These are phyloP conservation scores for Synchytrium microbalum DNA, from an alignment of 371 early-diverging fungal species.

Conservation along the genomic window DNA sequence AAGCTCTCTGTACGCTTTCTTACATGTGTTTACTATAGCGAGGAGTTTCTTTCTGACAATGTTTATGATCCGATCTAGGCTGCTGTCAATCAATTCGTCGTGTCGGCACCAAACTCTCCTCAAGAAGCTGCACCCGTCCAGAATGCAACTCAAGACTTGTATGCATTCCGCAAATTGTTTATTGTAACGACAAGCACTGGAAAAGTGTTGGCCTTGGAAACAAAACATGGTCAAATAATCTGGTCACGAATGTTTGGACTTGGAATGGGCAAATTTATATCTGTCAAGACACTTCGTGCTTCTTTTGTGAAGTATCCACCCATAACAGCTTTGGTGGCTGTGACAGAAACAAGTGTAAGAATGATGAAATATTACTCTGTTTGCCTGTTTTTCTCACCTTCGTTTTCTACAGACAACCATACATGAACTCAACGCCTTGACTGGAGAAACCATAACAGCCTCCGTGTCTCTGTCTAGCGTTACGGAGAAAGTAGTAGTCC, in stretches of 20 bases:
- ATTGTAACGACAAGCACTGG: slow-evolving; percentile 69
- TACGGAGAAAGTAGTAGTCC: background rate
- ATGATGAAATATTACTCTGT: slow-evolving; percentile 18
- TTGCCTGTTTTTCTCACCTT: no score
- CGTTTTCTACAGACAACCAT: slow-evolving; percentile 7
- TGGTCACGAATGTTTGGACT: slow-evolving; percentile 59
- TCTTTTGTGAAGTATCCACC: slow-evolving; percentile 68
- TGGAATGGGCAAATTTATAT: slow-evolving; percentile 32
- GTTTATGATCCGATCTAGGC: no score
- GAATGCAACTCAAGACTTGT: slow-evolving; percentile 42
- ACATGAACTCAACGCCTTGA: slow-evolving; percentile 11
- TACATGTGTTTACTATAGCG: no score
- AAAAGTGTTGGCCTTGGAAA: slow-evolving; percentile 74
- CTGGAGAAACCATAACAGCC: slow-evolving; percentile 9
- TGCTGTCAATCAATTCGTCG: background rate
- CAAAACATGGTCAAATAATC: slow-evolving; percentile 59
- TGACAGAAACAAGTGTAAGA: slow-evolving; percentile 28
- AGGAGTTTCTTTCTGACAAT: no score
- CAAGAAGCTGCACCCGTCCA: background rate
- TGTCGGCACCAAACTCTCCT: background rate
- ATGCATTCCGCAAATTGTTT: slow-evolving; percentile 78
- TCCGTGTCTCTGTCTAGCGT: background rate
- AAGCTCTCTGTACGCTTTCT: background rate
- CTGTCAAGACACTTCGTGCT: slow-evolving; percentile 42
- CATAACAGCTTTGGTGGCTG: slow-evolving; percentile 53